Base-by-base conservation (phyloP, 352 stramenopile species). In the Pythium sukuiense region DNA sequence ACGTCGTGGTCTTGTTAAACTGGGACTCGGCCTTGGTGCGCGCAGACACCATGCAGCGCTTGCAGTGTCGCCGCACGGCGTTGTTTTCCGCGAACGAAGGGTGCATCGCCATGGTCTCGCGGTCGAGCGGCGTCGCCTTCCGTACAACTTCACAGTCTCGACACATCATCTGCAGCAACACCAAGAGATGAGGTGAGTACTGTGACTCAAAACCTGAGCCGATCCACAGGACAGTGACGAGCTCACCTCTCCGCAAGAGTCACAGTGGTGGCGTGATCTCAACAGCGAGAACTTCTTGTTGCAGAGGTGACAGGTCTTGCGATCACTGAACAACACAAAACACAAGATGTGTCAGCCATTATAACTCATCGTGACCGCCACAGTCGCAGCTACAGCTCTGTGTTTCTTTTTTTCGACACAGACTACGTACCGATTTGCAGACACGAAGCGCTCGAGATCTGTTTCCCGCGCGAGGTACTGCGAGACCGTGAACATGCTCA, bases 271-370 rank as follows among this genome's bases (percentile, higher is more conserved):
- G 3, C 83, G 81, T 27, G 81, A 72, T 0, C 82, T 72, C 45
- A 90, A 66, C 12, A 95, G 59, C 37, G 79, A 89, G 55, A 93
- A 93, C 52, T 86, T 88, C 33, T 87, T 89, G 59, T 71, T 80
- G 76, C 85, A 93, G 60, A 93, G 71, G 61, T 79, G 79, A 70
- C 83, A 91, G 39, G 71, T 69, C 60, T 89, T 91, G 46, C 77
- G 79, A 14, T 83, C 77, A 20, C 80, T 88, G 58, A 14, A 43
- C 11, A 43, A 24, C 48, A 55, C 20, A 20, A 55, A 55, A 33
- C n/a, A 55, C 11, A 55, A 33, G 27, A 33, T 41, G 24, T 2
- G 59, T 53, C 24, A 43, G 41, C 30, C 20, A 43, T 24, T 8
- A 26, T 41, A 5, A 5, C 6, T 41, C n/a, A n/a, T n/a, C n/a